A percentile compares a stretch with the other conserved stretches of the same genome.
phyloP scores from a whole-genome alignment of 257 asterid species.

The Solanum gracilifrons region DNA sequence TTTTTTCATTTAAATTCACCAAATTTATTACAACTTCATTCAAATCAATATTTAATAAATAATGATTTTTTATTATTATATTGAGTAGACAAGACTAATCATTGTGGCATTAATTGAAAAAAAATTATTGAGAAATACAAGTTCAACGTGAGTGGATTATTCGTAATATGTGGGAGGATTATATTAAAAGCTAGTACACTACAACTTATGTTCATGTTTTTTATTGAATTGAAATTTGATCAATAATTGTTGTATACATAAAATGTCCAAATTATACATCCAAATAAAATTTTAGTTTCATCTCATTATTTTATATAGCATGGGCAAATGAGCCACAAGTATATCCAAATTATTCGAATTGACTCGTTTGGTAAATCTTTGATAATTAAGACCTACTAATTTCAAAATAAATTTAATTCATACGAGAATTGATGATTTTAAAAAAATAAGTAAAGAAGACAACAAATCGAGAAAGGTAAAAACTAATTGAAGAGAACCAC shows the following conservation, averaged over 20 bases:
- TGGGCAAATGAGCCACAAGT: fast-evolving
- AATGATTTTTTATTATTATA: no score
- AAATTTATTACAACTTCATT: not conserved
- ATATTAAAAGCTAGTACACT: not conserved
- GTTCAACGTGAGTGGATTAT: no score
- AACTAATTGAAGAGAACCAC: not conserved
- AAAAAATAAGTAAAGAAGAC: no score
- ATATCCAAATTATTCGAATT: not conserved
- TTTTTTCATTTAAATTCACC: not conserved
- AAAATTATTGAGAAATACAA: fast-evolving
- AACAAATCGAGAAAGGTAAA: not conserved
- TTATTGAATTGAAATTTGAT: no score
- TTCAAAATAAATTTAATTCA: not conserved
- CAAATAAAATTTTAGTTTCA: not conserved
- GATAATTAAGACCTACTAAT: not conserved
- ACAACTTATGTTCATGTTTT: no score
- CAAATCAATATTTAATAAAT: not conserved
- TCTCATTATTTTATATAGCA: not conserved
- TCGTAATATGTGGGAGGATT: no score
- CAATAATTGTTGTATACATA: not conserved
- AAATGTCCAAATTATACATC: no score
- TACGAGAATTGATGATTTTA: not conserved
- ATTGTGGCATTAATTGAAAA: no score
- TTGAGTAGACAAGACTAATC: not conserved
- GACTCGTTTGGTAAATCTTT: not conserved